Base-by-base conservation (phyloP, 179 eudicot species). In the Beta macrorhiza region DNA sequence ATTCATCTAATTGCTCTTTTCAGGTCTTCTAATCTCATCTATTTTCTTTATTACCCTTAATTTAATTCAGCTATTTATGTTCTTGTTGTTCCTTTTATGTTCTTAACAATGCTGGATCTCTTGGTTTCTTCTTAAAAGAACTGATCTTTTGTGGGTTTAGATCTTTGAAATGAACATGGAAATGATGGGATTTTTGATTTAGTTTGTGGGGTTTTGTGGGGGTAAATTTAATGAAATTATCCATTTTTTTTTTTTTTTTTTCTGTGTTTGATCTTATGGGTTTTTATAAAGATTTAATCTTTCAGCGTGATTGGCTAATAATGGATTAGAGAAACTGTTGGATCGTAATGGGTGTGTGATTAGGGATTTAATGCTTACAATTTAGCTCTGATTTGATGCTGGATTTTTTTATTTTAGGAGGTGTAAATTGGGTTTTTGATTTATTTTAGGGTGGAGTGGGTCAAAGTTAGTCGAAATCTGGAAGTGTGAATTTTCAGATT, bases 101-200 rank as follows among this genome's bases (percentile, higher is more conserved):
- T 57, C 44, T 5, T 37, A 37, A 37, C 42, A 37, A 17, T 56
- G 20, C 45, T 59, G 75, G 81, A 67, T 83, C 78, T 79, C 70
- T 69, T 69, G 52, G 71, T 74, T 67, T 47, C 22, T 25, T 55
- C 5, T 29, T 74, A 0, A 74, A 32, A 71, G 25, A 16, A 42
- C 10, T 52, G 56, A 5, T 52, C 61, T 19, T 57, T 79, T 55
- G 5, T 20, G 49, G 0, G 53, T 68, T 67, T 83, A 74, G 63
- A 47, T 74, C 63, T 64, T 75, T 79, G 64, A 29, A 16, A n/a
- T 5, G 58, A 83, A 25, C 25, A 56, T 78, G 82, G 83, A 76
- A 17, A 72, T 29, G 32, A 56, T 84, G 75, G 49, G n/a, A 32
- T 22, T 22, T 42, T 77, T 63, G 79, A 59, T 56, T 81, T 78